Evolutionary conservation across 352 stramenopile species (phyloP), one percentile per base, ranked within the genome.

Genomic region (Globisporangium paroecandrum): DNA sequence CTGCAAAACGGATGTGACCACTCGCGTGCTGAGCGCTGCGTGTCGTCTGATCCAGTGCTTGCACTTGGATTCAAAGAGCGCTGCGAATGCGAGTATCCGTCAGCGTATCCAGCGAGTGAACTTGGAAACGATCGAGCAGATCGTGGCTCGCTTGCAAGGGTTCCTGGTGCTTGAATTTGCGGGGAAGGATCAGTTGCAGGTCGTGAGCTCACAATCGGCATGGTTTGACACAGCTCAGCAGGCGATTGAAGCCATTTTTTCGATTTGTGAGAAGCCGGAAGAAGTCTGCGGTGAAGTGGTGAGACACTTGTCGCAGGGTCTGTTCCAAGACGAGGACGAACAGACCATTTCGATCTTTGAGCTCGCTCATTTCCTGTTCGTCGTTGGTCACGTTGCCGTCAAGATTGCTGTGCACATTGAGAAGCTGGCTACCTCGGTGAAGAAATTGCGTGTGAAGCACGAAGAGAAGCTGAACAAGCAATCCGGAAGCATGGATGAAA

Each of bases 381-480:
- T 99, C 9, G 73, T 98, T 38, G 97, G 97, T 10, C 94, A 99
- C 64, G 91, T 97, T 56, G 89, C 95, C n/a, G 85, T 99, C 27
- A 95, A 97, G 69, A 83, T 98, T 20, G 84, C 98, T 1, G 94
- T 98, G 66, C 96, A 98, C 66, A 95, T 97, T 27, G 97, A 99
- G 72, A 83, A 82, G 18, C 68, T 99, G 13, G 94, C 89, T 29
- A 85, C 82, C 0, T 85, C 83, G 46, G 75, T 94, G 36, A 97
- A 97, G 66, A 83, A 95, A 66, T 79, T 95, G 20, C 74, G 95
- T 18, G 84, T 86, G 34, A 95, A 89, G 59, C 85, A 96, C 71
- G 84, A 96, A 75, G 76, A 89, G 55, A 80, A 78, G 66, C 73
- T 62, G 68, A 90, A 85, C 67, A 77, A 74, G 13, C 62, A 38